Base-by-base conservation (phyloP, 2,329 filamentous ascomycete species). In the Thielaviopsis populi region DNA sequence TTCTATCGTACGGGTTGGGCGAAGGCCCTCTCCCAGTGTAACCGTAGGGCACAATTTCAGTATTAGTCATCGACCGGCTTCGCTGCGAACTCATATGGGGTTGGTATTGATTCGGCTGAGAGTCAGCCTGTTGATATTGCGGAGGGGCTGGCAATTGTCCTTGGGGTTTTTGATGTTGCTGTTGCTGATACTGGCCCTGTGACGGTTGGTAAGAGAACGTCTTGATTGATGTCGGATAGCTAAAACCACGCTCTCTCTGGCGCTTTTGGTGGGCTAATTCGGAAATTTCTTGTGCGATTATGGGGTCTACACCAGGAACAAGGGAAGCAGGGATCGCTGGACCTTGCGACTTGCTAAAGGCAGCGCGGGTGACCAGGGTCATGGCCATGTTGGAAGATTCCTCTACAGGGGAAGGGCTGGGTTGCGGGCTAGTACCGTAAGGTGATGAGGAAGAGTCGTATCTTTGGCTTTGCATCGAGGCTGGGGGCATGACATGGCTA, bases 281-380 rank as follows among this genome's bases (percentile, higher is more conserved):
- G 1, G 79, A 75, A n/a, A 83, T 75, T 68, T 85, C 81, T 63
- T 79, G 77, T 0, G 81, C 77, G 42, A 84, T 73, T 19, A 70
- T 71, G 2, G 81, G 80, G 66, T 86, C 83, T 30, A 83, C 75
- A 2, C 83, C 83, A n/a, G 83, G 80, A 7, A 86, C 78, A 24
- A 86, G 73, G 2, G 82, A 81, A 1, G 81, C 71, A 3, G 83
- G 83, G 1, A 84, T 74, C 3, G 76, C 70, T 1, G 79, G 77
- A 1, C 62, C 54, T n/a, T 63, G 59, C 7, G 62, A 64, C 15
- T 41, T 56, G 1, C 30, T 22, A 27, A 53, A 56, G 13, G 30
- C 59, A 33, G 63, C 37, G 17, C 64, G 48, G 19, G 54, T 65
- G 41, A 65, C 64, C 46, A 64, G 58, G 15, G 65, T 65, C 56